These are phyloP conservation scores for Plasmodium coatneyi DNA, from an alignment of 169 alveolate species.

Conservation along the genomic window DNA sequence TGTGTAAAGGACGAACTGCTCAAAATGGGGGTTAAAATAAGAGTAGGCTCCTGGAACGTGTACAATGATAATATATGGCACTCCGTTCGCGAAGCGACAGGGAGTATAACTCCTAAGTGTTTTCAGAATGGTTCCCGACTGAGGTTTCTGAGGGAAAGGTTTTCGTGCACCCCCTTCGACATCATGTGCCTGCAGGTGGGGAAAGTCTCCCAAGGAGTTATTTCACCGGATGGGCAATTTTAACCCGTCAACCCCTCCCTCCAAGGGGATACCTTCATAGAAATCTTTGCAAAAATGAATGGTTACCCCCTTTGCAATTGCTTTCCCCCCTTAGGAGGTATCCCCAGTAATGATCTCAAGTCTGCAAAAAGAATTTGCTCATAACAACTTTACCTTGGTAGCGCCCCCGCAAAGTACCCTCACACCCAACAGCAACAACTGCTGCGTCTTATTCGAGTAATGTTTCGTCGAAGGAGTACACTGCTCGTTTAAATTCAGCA, in stretches of 20 bases:
- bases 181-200: conserved; percentile 40
- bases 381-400: background rate
- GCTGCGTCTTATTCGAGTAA: conserved; percentile 40
- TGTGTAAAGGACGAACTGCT: too few species aligned
- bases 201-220: background rate
- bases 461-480: too few species aligned
- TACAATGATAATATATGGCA: conserved; percentile 2
- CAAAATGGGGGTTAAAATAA: conserved; percentile 14
- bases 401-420: background rate
- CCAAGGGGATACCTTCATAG: background rate
- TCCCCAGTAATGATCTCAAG: conserved; percentile 2
- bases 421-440: conserved; percentile 25
- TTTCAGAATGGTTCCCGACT: background rate
- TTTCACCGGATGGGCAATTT: background rate
- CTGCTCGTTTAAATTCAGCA: background rate
- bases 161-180: background rate
- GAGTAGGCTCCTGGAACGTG: conserved; percentile 34
- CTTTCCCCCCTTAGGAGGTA: conserved; percentile 18
- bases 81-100: background rate
- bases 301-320: background rate
- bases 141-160: background rate
- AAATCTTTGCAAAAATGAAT: background rate
- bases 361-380: background rate
- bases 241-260: background rate
- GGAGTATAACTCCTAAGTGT: background rate